Percentiles rank a stretch among this genome's conserved stretches.
phyloP scores from a whole-genome alignment of 352 stramenopile genomes.

The Phytopythium oedochilum region DNA sequence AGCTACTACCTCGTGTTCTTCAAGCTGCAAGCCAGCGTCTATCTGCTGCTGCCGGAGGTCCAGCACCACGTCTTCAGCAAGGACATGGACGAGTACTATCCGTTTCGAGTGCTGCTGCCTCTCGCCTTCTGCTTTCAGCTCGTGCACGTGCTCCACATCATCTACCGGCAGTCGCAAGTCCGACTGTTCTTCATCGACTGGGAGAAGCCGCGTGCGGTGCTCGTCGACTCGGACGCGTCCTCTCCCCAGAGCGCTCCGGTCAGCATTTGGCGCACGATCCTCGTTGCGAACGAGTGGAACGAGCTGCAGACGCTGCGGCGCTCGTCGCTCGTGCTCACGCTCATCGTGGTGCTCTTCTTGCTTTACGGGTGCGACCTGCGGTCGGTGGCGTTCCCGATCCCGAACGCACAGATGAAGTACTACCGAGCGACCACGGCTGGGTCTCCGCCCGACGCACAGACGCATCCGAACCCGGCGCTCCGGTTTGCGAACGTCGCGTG shows the following conservation, averaged over 20 bases:
- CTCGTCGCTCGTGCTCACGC: constrained; percentile 77
- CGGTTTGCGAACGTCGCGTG: constrained; percentile 87
- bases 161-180: constrained; percentile 76
- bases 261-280: constrained; percentile 92
- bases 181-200: constrained; percentile 94
- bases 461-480: constrained; percentile 81
- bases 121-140: constrained; percentile 85
- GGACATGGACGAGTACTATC: constrained; percentile 80
- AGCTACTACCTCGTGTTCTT: constrained; percentile 94
- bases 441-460: constrained; percentile 14
- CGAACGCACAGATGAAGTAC: constrained; percentile 44
- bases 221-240: constrained; percentile 50
- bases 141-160: constrained; percentile 46
- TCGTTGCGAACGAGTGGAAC: constrained; percentile 94
- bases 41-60: constrained; percentile 81
- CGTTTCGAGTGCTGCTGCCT: constrained; percentile 80
- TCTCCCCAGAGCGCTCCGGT: constrained; percentile 54
- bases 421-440: constrained; percentile 3
- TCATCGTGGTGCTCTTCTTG: constrained; percentile 87
- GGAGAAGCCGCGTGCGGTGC: constrained; percentile 81
- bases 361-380: constrained; percentile 71
- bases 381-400: constrained; percentile 46
- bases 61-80: constrained; percentile 41
- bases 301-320: constrained; percentile 83
- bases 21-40: constrained; percentile 88